Percentiles rank a stretch among this genome's conserved stretches.
These are phyloP conservation scores for Arctium minus DNA, from an alignment of 129 eudicot species.

Conservation along the genomic window DNA sequence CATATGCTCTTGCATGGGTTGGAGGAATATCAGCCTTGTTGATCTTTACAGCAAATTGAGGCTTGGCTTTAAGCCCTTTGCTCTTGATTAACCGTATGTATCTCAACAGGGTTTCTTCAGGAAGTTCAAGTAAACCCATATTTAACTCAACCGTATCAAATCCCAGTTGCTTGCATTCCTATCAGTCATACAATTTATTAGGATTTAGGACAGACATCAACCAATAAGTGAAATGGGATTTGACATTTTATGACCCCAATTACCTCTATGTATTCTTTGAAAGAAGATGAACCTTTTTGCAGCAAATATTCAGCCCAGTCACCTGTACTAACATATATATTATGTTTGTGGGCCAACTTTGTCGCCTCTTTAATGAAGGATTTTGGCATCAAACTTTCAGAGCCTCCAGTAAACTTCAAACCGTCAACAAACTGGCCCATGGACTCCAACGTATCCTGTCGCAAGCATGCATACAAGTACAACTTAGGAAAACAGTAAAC, in stretches of 20 bases:
- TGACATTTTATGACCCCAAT: background rate
- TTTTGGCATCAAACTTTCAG: constrained; percentile 65
- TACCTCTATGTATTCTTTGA: constrained; percentile 79
- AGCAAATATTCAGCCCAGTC: constrained; percentile 84
- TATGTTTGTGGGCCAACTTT: constrained; percentile 78
- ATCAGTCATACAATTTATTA: background rate
- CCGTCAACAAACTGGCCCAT: constrained; percentile 98
- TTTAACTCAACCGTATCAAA: constrained; percentile 86
- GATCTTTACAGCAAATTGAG: constrained; percentile 73
- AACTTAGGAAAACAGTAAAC: background rate
- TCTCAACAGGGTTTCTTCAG: constrained; percentile 87
- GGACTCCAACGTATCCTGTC: constrained; percentile 77
- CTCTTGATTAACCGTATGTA: constrained; percentile 72
- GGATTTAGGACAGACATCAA: background rate
- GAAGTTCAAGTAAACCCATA: constrained; percentile 64
- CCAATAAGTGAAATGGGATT: background rate
- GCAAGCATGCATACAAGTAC: constrained; percentile 4
- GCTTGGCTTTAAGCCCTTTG: constrained; percentile 79
- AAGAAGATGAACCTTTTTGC: constrained; percentile 74
- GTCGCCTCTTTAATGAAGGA: constrained; percentile 70
- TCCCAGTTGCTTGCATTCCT: constrained; percentile 92
- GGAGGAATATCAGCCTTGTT: constrained; percentile 71
- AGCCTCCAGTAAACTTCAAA: constrained; percentile 80
- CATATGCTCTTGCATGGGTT: constrained; percentile 58
- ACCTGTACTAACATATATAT: constrained; percentile 84